Evolutionary conservation across 1,284 basidiomycete species (phyloP), one percentile per base, ranked within the genome.

Genomic region (Ganoderma lingzhi): DNA sequence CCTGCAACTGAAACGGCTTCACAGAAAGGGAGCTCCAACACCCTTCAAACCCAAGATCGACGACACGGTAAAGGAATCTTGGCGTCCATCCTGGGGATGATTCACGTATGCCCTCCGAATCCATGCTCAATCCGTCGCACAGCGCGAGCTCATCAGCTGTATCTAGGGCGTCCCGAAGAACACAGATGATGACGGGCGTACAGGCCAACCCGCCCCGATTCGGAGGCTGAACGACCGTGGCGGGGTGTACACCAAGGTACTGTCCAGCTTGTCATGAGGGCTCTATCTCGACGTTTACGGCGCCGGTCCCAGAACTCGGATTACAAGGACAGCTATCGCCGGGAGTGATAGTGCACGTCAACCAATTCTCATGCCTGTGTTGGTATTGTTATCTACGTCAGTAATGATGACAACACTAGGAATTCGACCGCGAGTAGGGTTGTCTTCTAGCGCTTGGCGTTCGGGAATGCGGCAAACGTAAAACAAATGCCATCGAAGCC

Each of bases 181-280:
- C 66, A 63, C 64, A 41, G 42, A 64, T 58, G 28, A 45, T 15
- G 48, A 64, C 9, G 64, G 65, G 2, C 62, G 69, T 35, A 62
- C 70, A n/a, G 59, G 65, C 2, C 60, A 74, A 62, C 72, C 72
- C 1, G 72, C 70, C 0, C 55, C 55, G 2, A 53, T 28, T 30
- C 61, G 12, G 48, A 66, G 70, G 28, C 17, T 66, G 63, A 74
- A 74, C 30, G 72, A 73, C 44, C 68, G 69, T 3, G 70, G 70
- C 4, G 70, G 69, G 1, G 64, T 69, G 15, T 74, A 71, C 62
- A 74, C 72, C 17, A 74, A 71, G 70, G 70, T 72, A 2, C 62
- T 51, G 30, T 51, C n/a, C 12, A 15, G 17, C 28, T 3, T 8
- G 35, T 8, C 35, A 35, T 17, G 37, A 39, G 28, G 10, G n/a